Evolutionary conservation across 139 green algal genomes (phyloP).

Genomic region (Auxenochlorella protothecoides): DNA sequence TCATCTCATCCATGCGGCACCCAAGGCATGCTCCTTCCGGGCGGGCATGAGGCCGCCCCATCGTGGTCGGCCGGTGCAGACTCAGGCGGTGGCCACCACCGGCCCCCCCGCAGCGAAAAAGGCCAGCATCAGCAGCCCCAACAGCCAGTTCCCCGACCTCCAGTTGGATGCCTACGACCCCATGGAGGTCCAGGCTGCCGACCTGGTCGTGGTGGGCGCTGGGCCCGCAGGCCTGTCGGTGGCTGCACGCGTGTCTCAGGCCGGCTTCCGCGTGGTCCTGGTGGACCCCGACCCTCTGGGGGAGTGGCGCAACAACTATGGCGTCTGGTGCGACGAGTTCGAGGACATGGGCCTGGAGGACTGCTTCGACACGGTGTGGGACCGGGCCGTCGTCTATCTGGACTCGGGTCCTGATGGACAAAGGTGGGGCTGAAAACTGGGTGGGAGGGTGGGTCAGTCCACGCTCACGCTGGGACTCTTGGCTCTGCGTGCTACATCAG

Average conservation of each 20-base stretch:
- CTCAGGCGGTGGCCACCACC: no score
- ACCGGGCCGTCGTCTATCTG: conserved; percentile 75
- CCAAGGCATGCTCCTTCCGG: no score
- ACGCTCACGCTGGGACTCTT: background rate
- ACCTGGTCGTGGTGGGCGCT: conserved; percentile 81
- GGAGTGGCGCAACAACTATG: conserved; percentile 96
- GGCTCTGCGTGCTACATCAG: no score
- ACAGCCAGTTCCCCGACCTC: conserved; percentile 15
- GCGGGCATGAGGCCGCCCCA: no score
- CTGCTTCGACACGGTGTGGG: conserved; percentile 76
- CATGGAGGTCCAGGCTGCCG: conserved; percentile 7
- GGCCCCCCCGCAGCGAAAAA: no score
- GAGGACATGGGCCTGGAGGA: conserved; percentile 80
- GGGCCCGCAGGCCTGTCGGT: conserved; percentile 81
- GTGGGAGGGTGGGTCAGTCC: background rate
- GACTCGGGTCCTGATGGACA: conserved; percentile 37
- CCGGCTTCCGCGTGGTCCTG: conserved; percentile 29
- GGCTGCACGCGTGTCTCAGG: conserved; percentile 43
- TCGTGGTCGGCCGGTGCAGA: no score
- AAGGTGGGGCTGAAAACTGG: conserved; percentile 24
- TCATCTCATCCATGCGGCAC: background rate
- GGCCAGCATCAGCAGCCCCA: background rate
- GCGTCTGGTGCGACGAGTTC: conserved; percentile 98
- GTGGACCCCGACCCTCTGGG: conserved; percentile 27
- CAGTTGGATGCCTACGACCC: conserved; percentile 12